Base-by-base conservation (phyloP, 805 yeast genomes). In the Soucietia sequanensis region DNA sequence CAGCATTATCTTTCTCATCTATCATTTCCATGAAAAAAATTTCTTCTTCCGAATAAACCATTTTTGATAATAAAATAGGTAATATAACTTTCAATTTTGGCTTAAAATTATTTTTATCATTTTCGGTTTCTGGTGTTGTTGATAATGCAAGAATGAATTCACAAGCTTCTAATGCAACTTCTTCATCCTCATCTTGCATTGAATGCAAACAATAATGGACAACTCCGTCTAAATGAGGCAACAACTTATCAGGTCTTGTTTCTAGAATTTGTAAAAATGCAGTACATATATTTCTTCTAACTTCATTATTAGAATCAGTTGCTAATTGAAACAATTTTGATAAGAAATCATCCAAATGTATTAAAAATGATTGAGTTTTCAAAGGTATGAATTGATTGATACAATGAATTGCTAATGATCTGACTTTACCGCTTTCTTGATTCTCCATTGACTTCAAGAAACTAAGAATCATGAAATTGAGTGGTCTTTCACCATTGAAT, bases 21-120 rank as follows among this genome's bases (percentile, higher is more conserved):
- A 80, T 65, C 38, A 70, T 58, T 45, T 79, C 78, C 61, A 83
- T 72, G 39, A 77, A 54, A 38, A 82, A 69, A 18, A 87, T 72
- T 42, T 88, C 95, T 56, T 80, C 84, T 42, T 87, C 95, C 6
- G 90, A 79, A 56, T 86, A 91, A 11, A 84, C 95, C 95, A 93
- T 89, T 42, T 83, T 81, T 28, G 75, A 70, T 30, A 93, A 65
- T 20, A 93, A 62, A 1, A 80, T 78, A 1, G 98, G 97, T n/a
- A 91, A 54, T 10, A 93, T 78, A 12, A 63, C 56, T 2, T 69
- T 65, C 28, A 93, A 65, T 44, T 76, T 77, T 1, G 84, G 81
- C 37, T 62, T 60, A 37, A 88, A 69, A 4, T 77, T 54, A 9
- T 43, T 34, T 21, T 42, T 41, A 25, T 55, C 45, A 4, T 42